Evolutionary conservation across 1,139 yeast species (phyloP).

Genomic region (Pneumocystis murina): DNA sequence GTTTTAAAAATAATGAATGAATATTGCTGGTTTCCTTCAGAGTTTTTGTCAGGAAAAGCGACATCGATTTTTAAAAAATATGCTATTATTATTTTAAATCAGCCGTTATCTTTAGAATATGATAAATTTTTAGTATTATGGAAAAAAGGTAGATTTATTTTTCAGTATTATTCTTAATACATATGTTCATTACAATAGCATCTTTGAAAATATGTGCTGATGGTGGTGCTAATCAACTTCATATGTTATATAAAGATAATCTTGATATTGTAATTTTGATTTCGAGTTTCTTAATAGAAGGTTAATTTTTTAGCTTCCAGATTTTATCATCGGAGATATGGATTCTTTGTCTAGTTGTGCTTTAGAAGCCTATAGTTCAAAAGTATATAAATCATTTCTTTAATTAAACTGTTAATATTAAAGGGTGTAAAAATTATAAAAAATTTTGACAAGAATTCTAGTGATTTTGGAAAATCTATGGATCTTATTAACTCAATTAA

Average conservation of each 20-base stretch:
- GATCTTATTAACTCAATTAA: neutral
- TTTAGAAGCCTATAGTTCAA: neutral
- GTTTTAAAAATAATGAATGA: neutral
- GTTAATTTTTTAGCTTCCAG: neutral
- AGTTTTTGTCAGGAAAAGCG: neutral
- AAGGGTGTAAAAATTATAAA: conserved; percentile 1
- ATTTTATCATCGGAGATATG: neutral
- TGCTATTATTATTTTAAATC: conserved; percentile 1
- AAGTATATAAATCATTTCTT: neutral
- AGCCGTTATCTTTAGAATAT: neutral
- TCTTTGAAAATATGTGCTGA: neutral
- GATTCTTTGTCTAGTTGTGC: neutral
- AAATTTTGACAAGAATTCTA: neutral
- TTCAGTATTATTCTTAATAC: neutral
- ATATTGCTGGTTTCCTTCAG: neutral
- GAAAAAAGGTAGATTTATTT: neutral
- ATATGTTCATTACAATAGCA: neutral
- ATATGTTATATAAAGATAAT: neutral
- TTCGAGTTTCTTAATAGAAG: neutral
- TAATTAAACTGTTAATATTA: neutral
- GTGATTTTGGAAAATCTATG: neutral
- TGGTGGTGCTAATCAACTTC: neutral
- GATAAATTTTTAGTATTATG: neutral
- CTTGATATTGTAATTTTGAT: neutral
- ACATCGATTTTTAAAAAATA: neutral